Conservation (phyloP, 2,329 filamentous ascomycete genomes). For the Emericellopsis atlantica region DNA sequence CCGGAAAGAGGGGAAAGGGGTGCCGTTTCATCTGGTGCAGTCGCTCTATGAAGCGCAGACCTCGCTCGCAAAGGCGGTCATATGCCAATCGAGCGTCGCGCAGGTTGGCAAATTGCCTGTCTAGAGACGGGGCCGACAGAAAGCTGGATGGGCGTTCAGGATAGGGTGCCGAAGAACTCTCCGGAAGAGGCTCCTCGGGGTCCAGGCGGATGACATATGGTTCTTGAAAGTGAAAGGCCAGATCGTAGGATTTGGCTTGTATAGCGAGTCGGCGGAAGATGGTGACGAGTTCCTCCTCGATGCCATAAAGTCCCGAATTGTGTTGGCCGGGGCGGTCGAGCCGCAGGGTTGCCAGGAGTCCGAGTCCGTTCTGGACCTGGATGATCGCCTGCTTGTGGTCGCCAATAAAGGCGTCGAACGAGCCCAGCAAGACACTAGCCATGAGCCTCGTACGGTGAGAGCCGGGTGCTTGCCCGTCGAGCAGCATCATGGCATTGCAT, state of each 20-base stretch:
- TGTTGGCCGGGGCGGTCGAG: conserved; percentile 16
- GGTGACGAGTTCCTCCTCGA: conserved; percentile 46
- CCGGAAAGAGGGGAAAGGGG: conserved; percentile 39
- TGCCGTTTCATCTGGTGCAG: conserved; percentile 33
- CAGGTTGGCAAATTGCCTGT: conserved; percentile 30
- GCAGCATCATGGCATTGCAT: conserved; percentile 33
- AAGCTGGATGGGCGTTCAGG: conserved; percentile 10
- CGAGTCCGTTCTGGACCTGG: conserved; percentile 47
- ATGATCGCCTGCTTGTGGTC: conserved; percentile 48
- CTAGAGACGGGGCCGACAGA: conserved; percentile 1
- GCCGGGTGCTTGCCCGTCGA: conserved; percentile 26
- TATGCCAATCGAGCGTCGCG: conserved; percentile 43
- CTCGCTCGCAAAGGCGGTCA: conserved; percentile 41
- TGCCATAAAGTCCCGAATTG: conserved; percentile 24
- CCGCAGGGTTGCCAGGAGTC: conserved; percentile 39
- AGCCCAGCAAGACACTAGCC: conserved; percentile 52
- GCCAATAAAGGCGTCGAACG: conserved; percentile 55
- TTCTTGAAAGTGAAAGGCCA: conserved; percentile 55
- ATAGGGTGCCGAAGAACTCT: conserved; percentile 19
- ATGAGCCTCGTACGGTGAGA: conserved; percentile 46
- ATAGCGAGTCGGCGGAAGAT: conserved; percentile 53
- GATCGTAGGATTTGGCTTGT: conserved; percentile 55
- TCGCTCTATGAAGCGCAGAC: conserved; percentile 45
- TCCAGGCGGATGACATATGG: conserved; percentile 42
- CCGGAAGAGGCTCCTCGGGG: conserved; percentile 9